These are phyloP conservation scores for Fusarium sp. DNA, from an alignment of 2,329 filamentous ascomycete genomes.

Conservation along the genomic window DNA sequence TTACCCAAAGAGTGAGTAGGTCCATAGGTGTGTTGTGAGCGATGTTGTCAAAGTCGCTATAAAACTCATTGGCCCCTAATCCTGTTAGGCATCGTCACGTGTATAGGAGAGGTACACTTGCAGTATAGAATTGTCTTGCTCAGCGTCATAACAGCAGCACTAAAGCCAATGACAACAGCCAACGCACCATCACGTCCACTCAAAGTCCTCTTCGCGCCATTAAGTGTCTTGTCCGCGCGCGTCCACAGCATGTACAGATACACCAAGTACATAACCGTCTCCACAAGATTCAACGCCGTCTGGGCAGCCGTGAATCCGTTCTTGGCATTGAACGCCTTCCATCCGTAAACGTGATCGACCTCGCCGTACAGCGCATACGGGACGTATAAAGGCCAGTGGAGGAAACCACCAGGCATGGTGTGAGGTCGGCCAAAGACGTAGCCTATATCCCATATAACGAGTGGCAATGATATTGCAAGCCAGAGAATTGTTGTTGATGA, in stretches of 20 bases:
- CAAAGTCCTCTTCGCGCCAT: slow-evolving; percentile 46
- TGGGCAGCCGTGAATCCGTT: slow-evolving; percentile 85
- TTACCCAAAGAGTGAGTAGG: slow-evolving; percentile 64
- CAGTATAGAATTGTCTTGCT: slow-evolving; percentile 72
- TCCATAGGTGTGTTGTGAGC: slow-evolving; percentile 61
- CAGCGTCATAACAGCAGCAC: slow-evolving; percentile 67
- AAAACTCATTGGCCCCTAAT: slow-evolving; percentile 66
- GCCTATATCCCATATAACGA: slow-evolving; percentile 82
- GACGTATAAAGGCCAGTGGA: slow-evolving; percentile 77
- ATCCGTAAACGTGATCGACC: slow-evolving; percentile 85
- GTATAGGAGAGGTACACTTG: slow-evolving; percentile 46
- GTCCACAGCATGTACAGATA: slow-evolving; percentile 59
- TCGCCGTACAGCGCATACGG: slow-evolving; percentile 84
- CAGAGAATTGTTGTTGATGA: slow-evolving; percentile 66
- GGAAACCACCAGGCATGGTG: slow-evolving; percentile 80
- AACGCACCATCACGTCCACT: slow-evolving; percentile 55
- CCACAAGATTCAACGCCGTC: slow-evolving; percentile 72
- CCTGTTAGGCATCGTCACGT: neutral
- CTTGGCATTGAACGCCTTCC: slow-evolving; percentile 71
- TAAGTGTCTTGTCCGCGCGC: slow-evolving; percentile 12
- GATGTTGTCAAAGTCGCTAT: slow-evolving; percentile 64
- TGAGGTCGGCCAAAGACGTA: slow-evolving; percentile 85
- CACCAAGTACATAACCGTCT: slow-evolving; percentile 71
- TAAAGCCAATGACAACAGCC: slow-evolving; percentile 61
- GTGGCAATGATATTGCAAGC: slow-evolving; percentile 78